phyloP scores from a whole-genome alignment of 495 filamentous ascomycete genomes.

The Platismatia glauca region DNA sequence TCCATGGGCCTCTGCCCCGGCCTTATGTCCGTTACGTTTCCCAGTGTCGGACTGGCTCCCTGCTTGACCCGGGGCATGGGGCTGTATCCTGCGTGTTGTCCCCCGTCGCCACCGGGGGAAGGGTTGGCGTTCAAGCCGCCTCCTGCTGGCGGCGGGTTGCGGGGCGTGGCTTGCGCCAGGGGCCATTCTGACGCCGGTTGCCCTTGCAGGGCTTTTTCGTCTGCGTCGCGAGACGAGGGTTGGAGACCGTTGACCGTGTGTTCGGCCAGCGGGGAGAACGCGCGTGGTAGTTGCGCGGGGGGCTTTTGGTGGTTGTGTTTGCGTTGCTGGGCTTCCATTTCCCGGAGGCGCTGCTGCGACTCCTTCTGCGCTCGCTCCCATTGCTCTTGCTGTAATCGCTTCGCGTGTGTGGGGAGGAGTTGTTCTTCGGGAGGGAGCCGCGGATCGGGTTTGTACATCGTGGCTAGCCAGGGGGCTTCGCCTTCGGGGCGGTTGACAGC shows the following conservation, averaged over 20 bases:
- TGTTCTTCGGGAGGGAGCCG: constrained; percentile 91
- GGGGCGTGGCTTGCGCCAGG: not conserved
- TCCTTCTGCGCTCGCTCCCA: constrained; percentile 59
- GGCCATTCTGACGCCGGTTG: constrained; percentile 12
- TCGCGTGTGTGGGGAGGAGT: constrained; percentile 87
- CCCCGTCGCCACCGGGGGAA: constrained; percentile 22
- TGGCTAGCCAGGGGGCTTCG: constrained; percentile 89
- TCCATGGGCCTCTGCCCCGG: constrained; percentile 4
- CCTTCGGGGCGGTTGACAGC: constrained; percentile 75
- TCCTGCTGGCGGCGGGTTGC: not conserved
- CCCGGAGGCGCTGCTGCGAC: constrained; percentile 5
- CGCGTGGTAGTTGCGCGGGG: not conserved
- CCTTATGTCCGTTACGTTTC: constrained; percentile 33
- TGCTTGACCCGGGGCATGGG: constrained; percentile 45
- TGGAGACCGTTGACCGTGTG: constrained; percentile 18
- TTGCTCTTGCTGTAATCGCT: constrained; percentile 83
- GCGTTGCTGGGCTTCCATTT: not conserved
- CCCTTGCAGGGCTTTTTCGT: constrained; percentile 8
- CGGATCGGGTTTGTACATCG: constrained; percentile 93
- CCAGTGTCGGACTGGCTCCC: constrained; percentile 30
- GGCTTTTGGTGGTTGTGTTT: constrained; percentile 2
- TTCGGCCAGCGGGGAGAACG: constrained; percentile 16
- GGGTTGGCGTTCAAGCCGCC: not conserved
- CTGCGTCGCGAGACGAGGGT: constrained; percentile 8
- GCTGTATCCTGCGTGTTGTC: constrained; percentile 33